phyloP scores from a whole-genome alignment of 1,284 basidiomycete species.

The Apiotrichum sp. region DNA sequence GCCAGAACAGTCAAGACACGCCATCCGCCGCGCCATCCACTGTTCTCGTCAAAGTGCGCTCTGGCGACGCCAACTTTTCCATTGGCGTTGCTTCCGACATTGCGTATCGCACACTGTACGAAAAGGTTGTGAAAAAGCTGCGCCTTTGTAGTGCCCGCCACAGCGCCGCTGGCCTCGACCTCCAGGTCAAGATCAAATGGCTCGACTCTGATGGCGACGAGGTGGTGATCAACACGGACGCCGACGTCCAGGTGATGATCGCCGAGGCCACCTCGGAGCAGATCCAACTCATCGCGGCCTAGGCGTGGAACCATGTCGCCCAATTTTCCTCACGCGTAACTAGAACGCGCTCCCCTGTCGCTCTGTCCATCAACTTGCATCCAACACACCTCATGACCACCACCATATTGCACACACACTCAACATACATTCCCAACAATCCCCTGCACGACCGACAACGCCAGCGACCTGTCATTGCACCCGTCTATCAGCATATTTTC shows the following conservation, averaged over 20 bases:
- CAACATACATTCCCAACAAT: background rate
- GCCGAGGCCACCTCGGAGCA: slow-evolving; percentile 22
- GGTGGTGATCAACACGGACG: slow-evolving; percentile 36
- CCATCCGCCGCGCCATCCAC: slow-evolving; percentile 32
- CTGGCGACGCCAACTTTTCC: slow-evolving; percentile 59
- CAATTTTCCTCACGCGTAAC: too few relatives aligned
- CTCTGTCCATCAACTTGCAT: background rate
- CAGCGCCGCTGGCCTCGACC: slow-evolving; percentile 66
- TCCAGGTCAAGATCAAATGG: slow-evolving; percentile 48
- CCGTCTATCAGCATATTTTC: background rate
- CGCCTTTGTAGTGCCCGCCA: slow-evolving; percentile 72
- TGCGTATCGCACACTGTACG: slow-evolving; percentile 72
- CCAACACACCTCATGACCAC: background rate
- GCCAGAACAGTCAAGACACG: slow-evolving; percentile 27
- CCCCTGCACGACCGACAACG: background rate
- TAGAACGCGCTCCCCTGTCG: background rate
- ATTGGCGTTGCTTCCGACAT: slow-evolving; percentile 76
- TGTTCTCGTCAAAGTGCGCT: slow-evolving; percentile 64
- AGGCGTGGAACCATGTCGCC: background rate
- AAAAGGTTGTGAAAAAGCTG: slow-evolving; percentile 88
- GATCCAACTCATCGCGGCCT: slow-evolving; percentile 19
- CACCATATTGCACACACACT: background rate
- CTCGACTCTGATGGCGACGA: slow-evolving; percentile 41
- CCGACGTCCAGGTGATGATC: slow-evolving; percentile 42
- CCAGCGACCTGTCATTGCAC: background rate